Evolutionary conservation across 495 filamentous ascomycete genomes (phyloP).

Genomic region (Parathielavia appendiculata): DNA sequence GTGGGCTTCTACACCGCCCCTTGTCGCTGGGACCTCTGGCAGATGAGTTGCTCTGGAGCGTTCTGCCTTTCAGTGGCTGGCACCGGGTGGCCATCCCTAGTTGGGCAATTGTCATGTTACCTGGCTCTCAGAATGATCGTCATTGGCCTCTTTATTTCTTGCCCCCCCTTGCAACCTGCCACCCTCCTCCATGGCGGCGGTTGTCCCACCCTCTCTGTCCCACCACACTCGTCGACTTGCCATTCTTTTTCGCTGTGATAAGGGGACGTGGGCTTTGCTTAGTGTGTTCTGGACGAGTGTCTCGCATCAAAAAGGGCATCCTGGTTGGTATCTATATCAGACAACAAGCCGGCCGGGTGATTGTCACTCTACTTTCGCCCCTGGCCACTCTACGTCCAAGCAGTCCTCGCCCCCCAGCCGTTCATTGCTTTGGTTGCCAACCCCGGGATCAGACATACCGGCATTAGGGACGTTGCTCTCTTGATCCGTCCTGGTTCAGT

Average conservation of each 20-base stretch:
- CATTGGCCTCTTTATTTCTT: constrained; percentile 50
- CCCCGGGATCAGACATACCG: neutral
- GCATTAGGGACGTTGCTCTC: constrained; percentile 5
- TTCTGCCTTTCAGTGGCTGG: constrained; percentile 37
- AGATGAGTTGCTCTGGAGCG: constrained; percentile 13
- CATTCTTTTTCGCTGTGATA: too few relatives aligned
- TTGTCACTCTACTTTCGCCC: too few relatives aligned
- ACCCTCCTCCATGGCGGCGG: neutral
- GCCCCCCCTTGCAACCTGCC: constrained; percentile 32
- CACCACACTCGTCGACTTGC: constrained; percentile 29
- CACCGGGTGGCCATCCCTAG: constrained; percentile 40
- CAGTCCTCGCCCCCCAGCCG: neutral
- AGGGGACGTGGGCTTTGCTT: constrained; percentile 11
- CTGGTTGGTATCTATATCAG: too few relatives aligned
- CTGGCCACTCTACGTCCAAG: too few relatives aligned
- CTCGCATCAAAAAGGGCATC: too few relatives aligned
- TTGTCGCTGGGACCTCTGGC: constrained; percentile 25
- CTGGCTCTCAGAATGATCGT: constrained; percentile 26
- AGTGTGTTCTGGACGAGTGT: constrained; percentile 15
- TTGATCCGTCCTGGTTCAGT: constrained; percentile 9
- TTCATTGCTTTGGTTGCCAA: constrained; percentile 6
- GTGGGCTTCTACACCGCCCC: constrained; percentile 28
- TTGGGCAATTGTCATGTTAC: constrained; percentile 39
- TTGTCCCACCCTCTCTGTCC: constrained; percentile 40
- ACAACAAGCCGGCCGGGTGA: too few relatives aligned